phyloP scores from a whole-genome alignment of 2,329 filamentous ascomycete genomes.

The Talaromyces albobiverticillius region DNA sequence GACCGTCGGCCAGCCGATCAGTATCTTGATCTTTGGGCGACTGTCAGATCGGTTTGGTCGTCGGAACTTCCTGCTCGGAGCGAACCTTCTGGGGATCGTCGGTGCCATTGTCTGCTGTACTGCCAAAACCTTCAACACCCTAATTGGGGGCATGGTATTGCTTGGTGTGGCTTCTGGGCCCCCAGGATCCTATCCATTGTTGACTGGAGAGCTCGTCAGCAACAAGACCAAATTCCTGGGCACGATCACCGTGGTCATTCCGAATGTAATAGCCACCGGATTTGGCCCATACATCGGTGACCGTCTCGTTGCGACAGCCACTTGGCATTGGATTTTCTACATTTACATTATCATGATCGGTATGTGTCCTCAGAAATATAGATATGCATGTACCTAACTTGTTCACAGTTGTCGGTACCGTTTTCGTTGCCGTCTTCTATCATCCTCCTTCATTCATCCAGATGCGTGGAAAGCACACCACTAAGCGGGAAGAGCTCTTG shows the following conservation, averaged over 20 bases:
- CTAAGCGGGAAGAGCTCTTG: slow-evolving; percentile 28
- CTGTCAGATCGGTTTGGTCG: slow-evolving; percentile 6
- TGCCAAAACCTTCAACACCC: not conserved
- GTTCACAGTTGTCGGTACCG: too few relatives aligned
- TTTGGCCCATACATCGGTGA: slow-evolving; percentile 17
- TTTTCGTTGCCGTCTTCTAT: slow-evolving; percentile 29
- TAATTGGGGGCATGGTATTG: slow-evolving; percentile 2
- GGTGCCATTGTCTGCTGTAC: slow-evolving; percentile 4
- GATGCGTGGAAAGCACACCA: slow-evolving; percentile 38
- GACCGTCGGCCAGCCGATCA: not conserved
- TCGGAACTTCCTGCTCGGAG: not conserved
- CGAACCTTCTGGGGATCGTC: not conserved
- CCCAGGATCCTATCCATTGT: not conserved
- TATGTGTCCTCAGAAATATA: too few relatives aligned
- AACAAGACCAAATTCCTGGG: slow-evolving; percentile 10
- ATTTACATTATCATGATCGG: not conserved
- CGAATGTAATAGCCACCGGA: slow-evolving; percentile 14
- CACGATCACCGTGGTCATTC: slow-evolving; percentile 3
- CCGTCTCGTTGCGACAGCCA: not conserved
- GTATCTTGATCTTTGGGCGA: slow-evolving; percentile 4
- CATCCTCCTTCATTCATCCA: slow-evolving; percentile 41
- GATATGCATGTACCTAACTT: too few relatives aligned
- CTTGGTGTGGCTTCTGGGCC: slow-evolving; percentile 1
- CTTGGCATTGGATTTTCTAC: slow-evolving; percentile 16
- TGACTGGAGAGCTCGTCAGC: not conserved